Conservation (phyloP, 169 alveolate genomes). For the Plasmodium gaboni region DNA sequence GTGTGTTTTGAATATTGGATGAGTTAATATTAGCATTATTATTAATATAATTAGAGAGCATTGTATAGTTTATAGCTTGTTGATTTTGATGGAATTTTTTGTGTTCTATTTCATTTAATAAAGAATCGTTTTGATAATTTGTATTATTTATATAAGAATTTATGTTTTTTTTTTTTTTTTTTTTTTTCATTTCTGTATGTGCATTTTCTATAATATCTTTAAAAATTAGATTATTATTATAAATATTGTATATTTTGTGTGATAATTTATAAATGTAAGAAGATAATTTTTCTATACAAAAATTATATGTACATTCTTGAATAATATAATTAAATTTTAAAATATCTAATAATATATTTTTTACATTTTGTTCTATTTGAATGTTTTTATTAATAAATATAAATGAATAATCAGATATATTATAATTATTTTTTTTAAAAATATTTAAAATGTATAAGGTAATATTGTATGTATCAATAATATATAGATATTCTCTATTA, state of each 20-base stretch:
- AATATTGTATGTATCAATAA: conserved; percentile 20
- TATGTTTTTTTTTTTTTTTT: background rate
- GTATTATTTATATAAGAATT: background rate
- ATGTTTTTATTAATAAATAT: background rate
- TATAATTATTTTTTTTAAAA: conserved; percentile 4
- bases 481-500: conserved; percentile 31
- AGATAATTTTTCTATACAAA: conserved; percentile 37
- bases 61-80: too few species aligned
- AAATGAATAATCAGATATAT: conserved; percentile 17
- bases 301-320: conserved; percentile 15
- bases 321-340: conserved; percentile 31
- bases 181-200: conserved; percentile 6
- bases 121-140: too few species aligned
- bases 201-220: conserved; percentile 14
- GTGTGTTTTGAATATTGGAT: conserved; percentile 1
- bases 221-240: background rate
- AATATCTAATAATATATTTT: conserved; percentile 39
- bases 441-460: background rate
- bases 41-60: background rate
- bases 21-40: background rate
- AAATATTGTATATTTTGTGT: conserved; percentile 11
- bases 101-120: too few species aligned
- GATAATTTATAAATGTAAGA: conserved; percentile 37
- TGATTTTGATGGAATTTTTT: too few species aligned
- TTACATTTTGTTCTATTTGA: conserved; percentile 19